phyloP scores from a whole-genome alignment of 2,329 filamentous ascomycete species.

The Hypomyces rosellus region DNA sequence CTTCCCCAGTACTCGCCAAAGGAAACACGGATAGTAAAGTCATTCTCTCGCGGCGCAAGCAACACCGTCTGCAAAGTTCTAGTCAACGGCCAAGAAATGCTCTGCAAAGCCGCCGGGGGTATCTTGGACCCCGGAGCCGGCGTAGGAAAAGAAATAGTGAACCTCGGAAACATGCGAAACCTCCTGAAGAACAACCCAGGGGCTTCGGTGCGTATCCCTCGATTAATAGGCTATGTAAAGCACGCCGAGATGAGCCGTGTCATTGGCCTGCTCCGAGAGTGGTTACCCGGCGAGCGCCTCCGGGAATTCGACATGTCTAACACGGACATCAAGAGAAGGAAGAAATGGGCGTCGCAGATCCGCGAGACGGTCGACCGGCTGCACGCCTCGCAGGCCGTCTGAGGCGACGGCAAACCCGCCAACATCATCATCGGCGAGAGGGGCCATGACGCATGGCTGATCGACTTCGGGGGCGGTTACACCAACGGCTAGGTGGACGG shows the following conservation, averaged over 20 bases:
- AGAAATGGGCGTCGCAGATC: conserved; percentile 11
- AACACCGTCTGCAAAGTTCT: conserved; percentile 5
- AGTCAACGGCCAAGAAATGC: conserved; percentile 3
- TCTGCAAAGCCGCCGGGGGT: conserved; percentile 6
- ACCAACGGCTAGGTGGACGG: conserved; percentile 14
- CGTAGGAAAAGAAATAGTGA: neutral
- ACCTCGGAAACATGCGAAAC: neutral
- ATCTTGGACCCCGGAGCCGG: conserved; percentile 6
- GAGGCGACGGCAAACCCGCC: conserved; percentile 13
- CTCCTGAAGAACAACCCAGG: neutral
- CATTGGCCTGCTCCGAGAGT: conserved; percentile 9
- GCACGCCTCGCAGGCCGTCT: conserved; percentile 10
- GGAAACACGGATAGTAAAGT: neutral
- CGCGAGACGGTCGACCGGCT: conserved; percentile 10
- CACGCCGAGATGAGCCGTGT: conserved; percentile 6
- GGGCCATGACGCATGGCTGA: conserved; percentile 10
- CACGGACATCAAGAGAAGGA: neutral
- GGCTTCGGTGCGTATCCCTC: neutral
- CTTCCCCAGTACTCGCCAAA: neutral
- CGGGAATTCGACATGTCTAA: neutral
- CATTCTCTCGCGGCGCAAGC: neutral
- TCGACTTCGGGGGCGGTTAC: conserved; percentile 14
- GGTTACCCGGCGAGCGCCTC: conserved; percentile 1
- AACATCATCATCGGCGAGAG: conserved; percentile 13
- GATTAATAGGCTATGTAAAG: conserved; percentile 3